phyloP scores from a whole-genome alignment of 768 basidiomycete genomes.

The Termitomyces sp. region DNA sequence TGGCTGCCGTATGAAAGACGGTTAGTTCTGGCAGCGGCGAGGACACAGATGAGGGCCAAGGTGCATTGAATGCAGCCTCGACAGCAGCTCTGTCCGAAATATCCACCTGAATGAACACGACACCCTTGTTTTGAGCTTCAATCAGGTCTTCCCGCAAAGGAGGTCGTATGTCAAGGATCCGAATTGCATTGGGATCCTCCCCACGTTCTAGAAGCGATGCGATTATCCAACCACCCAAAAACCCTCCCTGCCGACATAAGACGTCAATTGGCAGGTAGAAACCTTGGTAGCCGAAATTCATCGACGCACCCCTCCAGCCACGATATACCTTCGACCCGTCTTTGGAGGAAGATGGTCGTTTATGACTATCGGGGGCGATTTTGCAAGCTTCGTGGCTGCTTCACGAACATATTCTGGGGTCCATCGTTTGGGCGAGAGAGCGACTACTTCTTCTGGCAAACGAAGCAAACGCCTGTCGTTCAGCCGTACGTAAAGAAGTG shows the following conservation, averaged over 20 bases:
- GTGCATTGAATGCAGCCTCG: slow-evolving; percentile 52
- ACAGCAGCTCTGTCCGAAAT: slow-evolving; percentile 49
- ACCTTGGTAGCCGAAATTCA: not conserved
- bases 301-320: slow-evolving; percentile 59
- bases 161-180: slow-evolving; percentile 61
- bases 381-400: slow-evolving; percentile 30
- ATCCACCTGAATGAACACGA: slow-evolving; percentile 56
- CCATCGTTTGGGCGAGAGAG: slow-evolving; percentile 48
- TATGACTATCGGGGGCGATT: slow-evolving; percentile 26
- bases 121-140: slow-evolving; percentile 42
- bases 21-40: slow-evolving; percentile 37
- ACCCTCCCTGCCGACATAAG: slow-evolving; percentile 50
- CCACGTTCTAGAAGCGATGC: slow-evolving; percentile 63
- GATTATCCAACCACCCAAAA: slow-evolving; percentile 76
- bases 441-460: slow-evolving; percentile 40
- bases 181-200: slow-evolving; percentile 59
- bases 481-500: slow-evolving; percentile 23
- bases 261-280: not conserved
- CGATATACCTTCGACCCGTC: slow-evolving; percentile 71
- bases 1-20: slow-evolving; percentile 74
- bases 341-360: slow-evolving; percentile 51
- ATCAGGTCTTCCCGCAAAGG: slow-evolving; percentile 54
- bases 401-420: slow-evolving; percentile 34
- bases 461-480: slow-evolving; percentile 53
- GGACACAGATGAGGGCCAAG: slow-evolving; percentile 44